Base-by-base conservation (phyloP, 208 protist genomes). In the Leishmania turanica region DNA sequence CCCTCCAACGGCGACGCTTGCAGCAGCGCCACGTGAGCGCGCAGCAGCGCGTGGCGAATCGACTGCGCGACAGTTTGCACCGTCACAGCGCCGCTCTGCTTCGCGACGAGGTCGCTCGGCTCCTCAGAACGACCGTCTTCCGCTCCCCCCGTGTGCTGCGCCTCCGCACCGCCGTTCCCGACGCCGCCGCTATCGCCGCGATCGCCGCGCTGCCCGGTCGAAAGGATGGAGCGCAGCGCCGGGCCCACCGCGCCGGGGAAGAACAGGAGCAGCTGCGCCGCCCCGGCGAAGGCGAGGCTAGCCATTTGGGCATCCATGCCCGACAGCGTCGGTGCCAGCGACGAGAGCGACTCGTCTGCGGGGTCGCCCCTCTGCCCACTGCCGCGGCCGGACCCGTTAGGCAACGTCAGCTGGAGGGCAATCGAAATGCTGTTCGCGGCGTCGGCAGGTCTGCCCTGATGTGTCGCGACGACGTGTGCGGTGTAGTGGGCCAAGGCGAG, bases 401-500 rank as follows among this genome's bases (percentile, higher is more conserved):
- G 6, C 24, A 82, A 69, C 13, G 87, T 87, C 21, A 97, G 77
- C 79, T 95, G 92, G 27, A 97, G 86, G 37, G 92, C 89, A 42
- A 97, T 93, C n/a, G 94, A 84, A 34, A 97, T 90, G 60, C 88
- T 92, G 77, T 95, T 92, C 7, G 91, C 94, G 9, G 94, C 94
- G n/a, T 91, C 91, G 5, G 78, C 49, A 17, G 89, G 83, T 45
- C 86, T 74, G 75, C 91, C 87, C 60, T 88, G 88, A 47, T 88
- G 80, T 17, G 92, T 21, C 40, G 90, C 83, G 0, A 95, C 85
- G 49, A 90, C 83, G 87, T 95, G 94, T 31, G 85, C 87, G 45
- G 84, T 94, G 84, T 94, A 95, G 69, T 96, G 94, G 37, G 94
- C 89, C 47, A 97, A 77, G 6, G 91, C 89, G 65, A 96, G 83